phyloP scores from a whole-genome alignment of 495 filamentous ascomycete species.

The Sporormia fimetaria region DNA sequence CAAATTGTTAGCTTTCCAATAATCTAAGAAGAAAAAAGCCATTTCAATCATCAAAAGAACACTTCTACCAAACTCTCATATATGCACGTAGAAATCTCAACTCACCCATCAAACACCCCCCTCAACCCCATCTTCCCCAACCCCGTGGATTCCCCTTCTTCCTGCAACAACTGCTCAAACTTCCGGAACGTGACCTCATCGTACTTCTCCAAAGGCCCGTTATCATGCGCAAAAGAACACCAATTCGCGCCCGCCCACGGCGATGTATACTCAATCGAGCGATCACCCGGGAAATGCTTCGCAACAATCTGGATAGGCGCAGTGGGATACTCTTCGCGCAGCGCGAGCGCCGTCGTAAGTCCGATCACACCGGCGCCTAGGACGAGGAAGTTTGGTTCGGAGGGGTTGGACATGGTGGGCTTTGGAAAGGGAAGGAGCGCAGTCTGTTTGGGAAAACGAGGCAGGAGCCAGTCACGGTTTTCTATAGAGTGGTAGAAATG shows the following conservation, averaged over 20 bases:
- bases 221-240: constrained; percentile 26
- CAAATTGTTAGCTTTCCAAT: too few relatives aligned
- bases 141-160: constrained; percentile 5
- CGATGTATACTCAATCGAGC: constrained; percentile 25
- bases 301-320: constrained; percentile 26
- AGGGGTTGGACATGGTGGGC: too few relatives aligned
- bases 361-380: constrained; percentile 30
- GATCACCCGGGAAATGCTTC: constrained; percentile 29
- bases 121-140: constrained; percentile 21
- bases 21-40: too few relatives aligned
- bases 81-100: too few relatives aligned
- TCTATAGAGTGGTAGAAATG: too few relatives aligned
- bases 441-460: too few relatives aligned
- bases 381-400: constrained; percentile 17
- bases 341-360: constrained; percentile 27
- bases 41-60: too few relatives aligned
- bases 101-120: constrained; percentile 26
- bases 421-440: too few relatives aligned
- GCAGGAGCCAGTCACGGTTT: too few relatives aligned
- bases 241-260: constrained; percentile 32
- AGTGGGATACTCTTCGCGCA: constrained; percentile 15
- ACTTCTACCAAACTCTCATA: too few relatives aligned
- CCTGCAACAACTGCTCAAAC: constrained; percentile 21
- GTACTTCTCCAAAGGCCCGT: constrained; percentile 29
- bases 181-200: constrained; percentile 33